Evolutionary conservation across 2,329 filamentous ascomycete species (phyloP), one percentile per base, ranked within the genome.

Genomic region (Cladophialophora carrionii): DNA sequence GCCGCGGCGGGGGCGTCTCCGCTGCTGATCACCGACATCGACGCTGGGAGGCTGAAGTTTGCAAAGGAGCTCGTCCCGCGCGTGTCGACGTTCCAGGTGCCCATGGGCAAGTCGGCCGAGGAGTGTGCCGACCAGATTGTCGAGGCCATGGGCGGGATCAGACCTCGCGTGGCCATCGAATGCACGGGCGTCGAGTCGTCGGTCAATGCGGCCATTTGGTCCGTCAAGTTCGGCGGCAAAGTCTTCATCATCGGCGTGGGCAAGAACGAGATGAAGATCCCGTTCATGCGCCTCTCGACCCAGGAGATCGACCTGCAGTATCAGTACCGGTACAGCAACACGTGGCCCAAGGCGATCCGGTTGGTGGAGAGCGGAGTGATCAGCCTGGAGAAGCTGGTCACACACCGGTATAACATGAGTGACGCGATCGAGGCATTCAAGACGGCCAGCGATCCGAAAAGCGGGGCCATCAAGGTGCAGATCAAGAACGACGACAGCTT

Each of bases 211-310:
- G 92, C 92, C 60, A 94, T 97, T 76, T 95, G 93, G 85, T 88
- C 91, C 9, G 87, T 90, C 76, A 96, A 94, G 80, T 98, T 98
- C 74, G 95, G 94, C 70, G 94, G 95, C 73, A 96, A 96, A 80
- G 94, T 98, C 61, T 98, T 98, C 75, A 90, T 98, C 69, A 96
- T 97, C 71, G 94, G 94, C 48, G 93, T 98, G 2, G 95, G 94
- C 71, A 94, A 90, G 84, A 93, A 95, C 77, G 91, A 97, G 82
- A 95, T 98, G 82, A 92, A 87, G 78, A 90, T 98, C 69, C 94
- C 94, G 31, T 98, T 98, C 78, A 97, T 97, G 94, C 83, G 92
- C 58, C 85, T 94, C 64, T 94, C 90, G 73, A 94, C 93, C 5
- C 86, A 91, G 69, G 95, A 98, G 81, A 90, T 98, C 72, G 94